These are phyloP conservation scores for Chiua virens DNA, from an alignment of 768 basidiomycete species.

Conservation along the genomic window DNA sequence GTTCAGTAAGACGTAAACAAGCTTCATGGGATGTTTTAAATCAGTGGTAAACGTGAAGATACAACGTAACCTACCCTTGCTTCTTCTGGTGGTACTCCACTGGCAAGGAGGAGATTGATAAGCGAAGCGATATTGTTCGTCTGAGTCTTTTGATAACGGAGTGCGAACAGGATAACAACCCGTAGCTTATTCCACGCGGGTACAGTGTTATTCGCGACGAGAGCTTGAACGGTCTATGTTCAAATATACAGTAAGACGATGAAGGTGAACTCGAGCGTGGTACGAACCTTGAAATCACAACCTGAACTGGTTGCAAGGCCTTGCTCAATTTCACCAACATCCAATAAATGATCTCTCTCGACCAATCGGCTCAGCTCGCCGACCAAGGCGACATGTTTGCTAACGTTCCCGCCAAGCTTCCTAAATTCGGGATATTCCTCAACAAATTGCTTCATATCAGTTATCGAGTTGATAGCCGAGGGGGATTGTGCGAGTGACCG, in stretches of 20 bases:
- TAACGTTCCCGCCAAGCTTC: slow-evolving; percentile 96
- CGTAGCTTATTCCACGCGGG: slow-evolving; percentile 84
- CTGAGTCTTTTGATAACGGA: slow-evolving; percentile 92
- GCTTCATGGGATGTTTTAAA: slow-evolving; percentile 42
- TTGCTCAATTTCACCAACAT: slow-evolving; percentile 94
- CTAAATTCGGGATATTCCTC: slow-evolving; percentile 98
- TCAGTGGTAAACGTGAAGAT: slow-evolving; percentile 2
- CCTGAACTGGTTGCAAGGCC: slow-evolving; percentile 91
- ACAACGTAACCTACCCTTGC: slow-evolving; percentile 48
- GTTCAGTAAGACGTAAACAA: slow-evolving; percentile 91
- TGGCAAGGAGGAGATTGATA: slow-evolving; percentile 70
- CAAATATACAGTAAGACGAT: neutral
- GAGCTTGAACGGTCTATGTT: slow-evolving; percentile 73
- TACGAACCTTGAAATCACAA: slow-evolving; percentile 77
- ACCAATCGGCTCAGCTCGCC: slow-evolving; percentile 94
- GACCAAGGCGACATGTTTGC: slow-evolving; percentile 96
- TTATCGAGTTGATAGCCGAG: slow-evolving; percentile 85
- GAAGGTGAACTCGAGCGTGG: neutral
- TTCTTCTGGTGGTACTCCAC: slow-evolving; percentile 77
- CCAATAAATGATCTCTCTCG: slow-evolving; percentile 79
- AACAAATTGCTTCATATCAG: slow-evolving; percentile 96
- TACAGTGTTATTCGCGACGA: slow-evolving; percentile 67
- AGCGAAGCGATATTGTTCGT: slow-evolving; percentile 78
- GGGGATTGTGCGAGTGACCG: slow-evolving; percentile 75
- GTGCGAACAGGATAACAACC: slow-evolving; percentile 86